Percentiles rank a stretch among this genome's conserved stretches.
Evolutionary conservation across 169 alveolate genomes (phyloP).

Genomic region (Plasmodium fragile): DNA sequence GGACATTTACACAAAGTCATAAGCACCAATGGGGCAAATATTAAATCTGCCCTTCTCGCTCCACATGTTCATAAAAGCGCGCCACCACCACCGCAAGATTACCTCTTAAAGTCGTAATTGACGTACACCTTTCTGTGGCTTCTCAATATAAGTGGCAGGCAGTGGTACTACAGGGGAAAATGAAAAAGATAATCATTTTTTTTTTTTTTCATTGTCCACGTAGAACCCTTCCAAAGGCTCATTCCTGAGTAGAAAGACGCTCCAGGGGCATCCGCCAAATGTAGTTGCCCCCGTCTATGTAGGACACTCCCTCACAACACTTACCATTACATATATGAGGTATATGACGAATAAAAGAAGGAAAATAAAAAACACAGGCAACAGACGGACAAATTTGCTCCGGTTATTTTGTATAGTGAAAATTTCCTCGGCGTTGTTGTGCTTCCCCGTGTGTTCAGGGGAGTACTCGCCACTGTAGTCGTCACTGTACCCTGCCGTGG

Average conservation of each 20-base stretch:
- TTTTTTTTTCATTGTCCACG: neutral
- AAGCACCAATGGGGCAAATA: neutral
- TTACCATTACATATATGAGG: conserved; percentile 71
- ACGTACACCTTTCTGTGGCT: conserved; percentile 52
- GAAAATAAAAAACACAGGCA: conserved; percentile 64
- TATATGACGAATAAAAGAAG: conserved; percentile 44
- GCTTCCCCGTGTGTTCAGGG: neutral
- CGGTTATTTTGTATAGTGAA: conserved; percentile 35
- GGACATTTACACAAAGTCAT: neutral
- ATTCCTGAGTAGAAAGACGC: neutral
- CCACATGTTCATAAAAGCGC: neutral
- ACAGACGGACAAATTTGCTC: conserved; percentile 34
- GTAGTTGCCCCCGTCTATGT: neutral
- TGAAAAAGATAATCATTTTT: neutral
- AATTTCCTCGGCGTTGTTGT: neutral
- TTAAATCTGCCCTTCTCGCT: neutral
- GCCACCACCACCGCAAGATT: neutral
- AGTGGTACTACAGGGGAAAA: conserved; percentile 46
- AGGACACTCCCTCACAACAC: neutral
- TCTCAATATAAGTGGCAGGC: conserved; percentile 30
- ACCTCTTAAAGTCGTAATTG: conserved; percentile 45
- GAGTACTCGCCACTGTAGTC: neutral
- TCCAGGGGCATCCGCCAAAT: neutral
- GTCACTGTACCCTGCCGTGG: neutral
- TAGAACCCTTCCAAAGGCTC: neutral